These are phyloP conservation scores for Primulina eburnea DNA, from an alignment of 257 asterid species.

Conservation along the genomic window DNA sequence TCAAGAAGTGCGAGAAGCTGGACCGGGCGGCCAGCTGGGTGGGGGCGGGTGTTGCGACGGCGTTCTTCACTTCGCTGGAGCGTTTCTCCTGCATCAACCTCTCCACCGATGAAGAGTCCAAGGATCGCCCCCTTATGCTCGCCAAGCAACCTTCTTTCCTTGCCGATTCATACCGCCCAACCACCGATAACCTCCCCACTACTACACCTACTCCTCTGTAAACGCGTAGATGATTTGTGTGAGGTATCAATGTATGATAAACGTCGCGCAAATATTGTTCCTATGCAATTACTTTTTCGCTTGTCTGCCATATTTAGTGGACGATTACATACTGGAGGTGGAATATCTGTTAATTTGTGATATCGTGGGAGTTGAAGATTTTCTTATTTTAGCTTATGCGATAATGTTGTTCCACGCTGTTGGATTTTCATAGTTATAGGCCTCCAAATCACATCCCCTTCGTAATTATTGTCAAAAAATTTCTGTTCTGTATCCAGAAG, in stretches of 20 bases:
- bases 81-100: slow-evolving; percentile 4
- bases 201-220: neutral
- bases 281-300: neutral
- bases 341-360: neutral
- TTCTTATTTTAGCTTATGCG: no score
- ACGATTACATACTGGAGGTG: neutral
- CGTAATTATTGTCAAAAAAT: no score
- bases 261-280: neutral
- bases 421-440: no score
- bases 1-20: neutral
- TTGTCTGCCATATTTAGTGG: neutral
- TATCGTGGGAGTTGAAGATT: neutral
- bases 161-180: neutral
- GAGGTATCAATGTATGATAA: neutral
- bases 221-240: neutral
- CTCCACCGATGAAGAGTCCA: neutral
- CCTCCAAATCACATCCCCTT: no score
- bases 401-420: no score
- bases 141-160: neutral
- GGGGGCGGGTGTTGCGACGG: neutral
- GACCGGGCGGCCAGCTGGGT: neutral
- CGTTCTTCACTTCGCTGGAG: neutral
- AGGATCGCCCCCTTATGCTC: neutral
- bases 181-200: neutral
- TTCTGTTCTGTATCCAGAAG: no score